Percentiles rank a stretch among this genome's conserved stretches.
These are phyloP conservation scores for Fusarium domesticum DNA, from an alignment of 2,329 filamentous ascomycete genomes.

Conservation along the genomic window DNA sequence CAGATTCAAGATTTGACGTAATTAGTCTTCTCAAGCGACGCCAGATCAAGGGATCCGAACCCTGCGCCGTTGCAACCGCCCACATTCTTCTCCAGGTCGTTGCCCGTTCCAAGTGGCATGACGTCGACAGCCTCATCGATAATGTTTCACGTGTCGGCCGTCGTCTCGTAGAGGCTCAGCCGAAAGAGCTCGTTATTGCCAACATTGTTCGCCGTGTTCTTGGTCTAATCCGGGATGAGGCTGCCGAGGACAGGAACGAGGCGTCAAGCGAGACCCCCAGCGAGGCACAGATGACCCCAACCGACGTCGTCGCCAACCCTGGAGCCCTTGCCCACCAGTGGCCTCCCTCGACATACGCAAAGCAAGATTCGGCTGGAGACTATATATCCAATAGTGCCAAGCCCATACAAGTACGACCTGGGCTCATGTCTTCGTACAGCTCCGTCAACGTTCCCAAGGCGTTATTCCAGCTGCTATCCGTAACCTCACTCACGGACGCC, in stretches of 20 bases:
- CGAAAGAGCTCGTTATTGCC: constrained; percentile 85
- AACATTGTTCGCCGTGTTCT: constrained; percentile 92
- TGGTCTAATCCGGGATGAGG: constrained; percentile 87
- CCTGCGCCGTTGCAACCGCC: constrained; percentile 87
- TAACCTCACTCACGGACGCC: constrained; percentile 52
- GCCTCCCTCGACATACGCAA: constrained; percentile 33
- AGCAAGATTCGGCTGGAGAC: constrained; percentile 35
- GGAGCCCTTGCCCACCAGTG: constrained; percentile 28
- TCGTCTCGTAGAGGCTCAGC: constrained; percentile 77
- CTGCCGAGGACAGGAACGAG: constrained; percentile 73
- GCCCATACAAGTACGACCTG: constrained; percentile 50
- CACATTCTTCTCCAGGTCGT: constrained; percentile 86
- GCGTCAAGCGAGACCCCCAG: constrained; percentile 57
- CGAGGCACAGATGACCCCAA: constrained; percentile 40
- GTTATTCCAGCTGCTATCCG: constrained; percentile 84
- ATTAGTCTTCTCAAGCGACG: constrained; percentile 79
- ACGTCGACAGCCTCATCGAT: constrained; percentile 74
- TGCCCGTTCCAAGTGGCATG: constrained; percentile 72
- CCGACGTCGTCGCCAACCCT: constrained; percentile 38
- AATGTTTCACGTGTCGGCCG: constrained; percentile 77
- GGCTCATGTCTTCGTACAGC: constrained; percentile 58
- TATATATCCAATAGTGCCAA: constrained; percentile 29
- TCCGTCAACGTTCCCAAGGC: constrained; percentile 69
- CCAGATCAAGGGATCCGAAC: constrained; percentile 83
- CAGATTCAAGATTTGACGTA: constrained; percentile 13